phyloP scores from a whole-genome alignment of 345 rosid genomes.

The Sonneratia caseolaris region DNA sequence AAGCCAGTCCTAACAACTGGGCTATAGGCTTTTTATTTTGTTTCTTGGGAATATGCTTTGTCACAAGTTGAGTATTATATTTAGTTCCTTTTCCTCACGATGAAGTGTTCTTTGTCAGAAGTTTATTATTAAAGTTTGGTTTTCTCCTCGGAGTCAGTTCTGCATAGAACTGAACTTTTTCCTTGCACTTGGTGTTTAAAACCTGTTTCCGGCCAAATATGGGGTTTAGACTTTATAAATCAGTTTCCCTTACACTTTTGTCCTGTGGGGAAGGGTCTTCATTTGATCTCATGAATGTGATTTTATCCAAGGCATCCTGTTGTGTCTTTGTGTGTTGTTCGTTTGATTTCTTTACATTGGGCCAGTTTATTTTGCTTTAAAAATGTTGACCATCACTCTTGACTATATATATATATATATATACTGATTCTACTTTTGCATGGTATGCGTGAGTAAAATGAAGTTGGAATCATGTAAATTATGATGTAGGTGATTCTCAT shows the following conservation, averaged over 20 bases:
- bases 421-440: background rate
- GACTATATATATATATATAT: background rate
- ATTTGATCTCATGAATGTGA: background rate
- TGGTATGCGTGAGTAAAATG: background rate
- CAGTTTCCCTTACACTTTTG: too few relatives aligned
- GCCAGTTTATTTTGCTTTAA: background rate
- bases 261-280: background rate
- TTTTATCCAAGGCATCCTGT: background rate
- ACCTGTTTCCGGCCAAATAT: background rate
- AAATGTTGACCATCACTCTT: background rate
- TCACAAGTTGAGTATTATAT: too few relatives aligned
- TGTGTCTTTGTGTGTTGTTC: background rate
- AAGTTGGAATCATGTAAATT: background rate
- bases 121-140: background rate
- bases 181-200: background rate
- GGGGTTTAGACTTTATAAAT: background rate
- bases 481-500: background rate
- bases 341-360: background rate
- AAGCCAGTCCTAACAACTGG: background rate
- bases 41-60: background rate
- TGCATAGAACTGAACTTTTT: background rate
- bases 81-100: background rate
- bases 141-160: background rate
- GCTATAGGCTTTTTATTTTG: background rate
- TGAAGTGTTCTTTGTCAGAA: background rate